Evolutionary conservation across 1,284 basidiomycete genomes (phyloP).

Genomic region (Volvariella surrecta): DNA sequence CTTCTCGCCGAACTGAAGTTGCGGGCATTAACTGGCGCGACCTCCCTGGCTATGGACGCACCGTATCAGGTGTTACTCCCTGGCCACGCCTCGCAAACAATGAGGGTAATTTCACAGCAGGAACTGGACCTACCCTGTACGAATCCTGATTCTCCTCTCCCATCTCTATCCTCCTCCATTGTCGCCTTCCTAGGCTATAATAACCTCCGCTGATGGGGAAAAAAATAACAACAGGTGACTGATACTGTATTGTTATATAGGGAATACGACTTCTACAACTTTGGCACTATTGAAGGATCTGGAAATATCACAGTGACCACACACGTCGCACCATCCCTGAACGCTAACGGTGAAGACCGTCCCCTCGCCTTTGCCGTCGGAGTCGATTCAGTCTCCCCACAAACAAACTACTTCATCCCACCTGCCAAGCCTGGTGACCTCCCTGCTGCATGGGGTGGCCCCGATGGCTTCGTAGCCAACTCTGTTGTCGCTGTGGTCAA

Average conservation of each 20-base stretch:
- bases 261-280: conserved; percentile 61
- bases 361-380: conserved; percentile 50
- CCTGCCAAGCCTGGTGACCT: conserved; percentile 37
- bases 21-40: conserved; percentile 47
- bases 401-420: conserved; percentile 45
- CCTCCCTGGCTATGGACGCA: conserved; percentile 49
- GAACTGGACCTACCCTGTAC: conserved; percentile 51
- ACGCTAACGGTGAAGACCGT: conserved; percentile 42
- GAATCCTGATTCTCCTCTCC: conserved; percentile 13
- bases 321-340: conserved; percentile 52
- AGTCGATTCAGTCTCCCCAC: conserved; percentile 36
- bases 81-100: conserved; percentile 45
- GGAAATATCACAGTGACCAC: conserved; percentile 40
- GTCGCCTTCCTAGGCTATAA: too few relatives aligned
- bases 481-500: conserved; percentile 31
- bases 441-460: conserved; percentile 40
- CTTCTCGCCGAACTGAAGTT: conserved; percentile 41
- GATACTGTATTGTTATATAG: conserved; percentile 17
- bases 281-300: conserved; percentile 32
- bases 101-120: conserved; percentile 48
- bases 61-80: conserved; percentile 52
- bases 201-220: too few relatives aligned
- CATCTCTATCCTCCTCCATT: not conserved
- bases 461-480: conserved; percentile 48
- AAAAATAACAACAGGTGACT: not conserved